Evolutionary conservation across 352 stramenopile species (phyloP), one percentile per base, ranked within the genome.

Genomic region (Phytophthora cajani): DNA sequence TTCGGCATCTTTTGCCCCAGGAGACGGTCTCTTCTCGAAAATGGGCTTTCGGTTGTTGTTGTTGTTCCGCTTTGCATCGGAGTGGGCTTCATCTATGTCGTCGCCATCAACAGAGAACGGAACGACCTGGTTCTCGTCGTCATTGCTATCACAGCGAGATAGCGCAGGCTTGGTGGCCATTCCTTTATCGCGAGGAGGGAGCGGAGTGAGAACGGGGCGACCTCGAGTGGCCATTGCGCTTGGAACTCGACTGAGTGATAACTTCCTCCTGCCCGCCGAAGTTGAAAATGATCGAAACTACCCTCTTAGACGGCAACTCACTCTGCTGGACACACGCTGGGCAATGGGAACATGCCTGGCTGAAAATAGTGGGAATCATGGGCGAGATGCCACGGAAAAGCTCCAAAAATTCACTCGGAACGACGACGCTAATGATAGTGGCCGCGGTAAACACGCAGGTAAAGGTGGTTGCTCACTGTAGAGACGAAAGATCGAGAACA

Each of bases 111-210:
- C 30, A 2, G 76, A 62, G 60, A 91, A 92, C 6, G 81, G 82
- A 8, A 87, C 65, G 25, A 92, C 85, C 46, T 92, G 82, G 68
- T 88, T 90, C 53, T 85, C 71, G n/a, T 81, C 71, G 10, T 78
- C 74, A 10, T 64, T 58, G 16, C 52, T 58, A 12, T 68, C 64
- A 42, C 23, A 25, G 50, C 62, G 56, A 44, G 54, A 42, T 53
- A 30, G 21, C 14, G 53, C 16, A 16, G 32, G 12, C 51, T 71
- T 71, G 5, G 21, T 36, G 21, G 49, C 4, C 21, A 63, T 33
- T 19, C 52, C 57, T 62, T 71, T 65, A 19, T 72, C 56, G 3
- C 70, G 70, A 67, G 64, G 56, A 8, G 70, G 47, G 10, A 73
- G 54, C 5, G 69, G 64, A 9, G 63, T 62, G 50, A 77, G 14